A percentile compares a stretch with the other conserved stretches of the same genome.
These are phyloP conservation scores for Naganishia friedmannii DNA, from an alignment of 768 basidiomycete species.

Conservation along the genomic window DNA sequence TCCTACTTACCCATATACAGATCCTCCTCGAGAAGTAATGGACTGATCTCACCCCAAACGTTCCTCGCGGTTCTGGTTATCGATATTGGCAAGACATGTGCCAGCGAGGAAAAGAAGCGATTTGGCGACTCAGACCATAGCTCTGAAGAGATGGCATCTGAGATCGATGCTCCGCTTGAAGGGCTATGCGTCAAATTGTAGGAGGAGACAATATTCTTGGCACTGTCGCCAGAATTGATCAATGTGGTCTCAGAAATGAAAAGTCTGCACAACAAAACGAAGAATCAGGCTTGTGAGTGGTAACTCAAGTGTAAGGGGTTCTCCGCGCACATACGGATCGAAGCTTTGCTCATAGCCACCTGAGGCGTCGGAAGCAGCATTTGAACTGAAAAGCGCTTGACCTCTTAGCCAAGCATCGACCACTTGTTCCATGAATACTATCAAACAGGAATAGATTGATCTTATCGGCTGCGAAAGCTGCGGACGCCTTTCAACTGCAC, in stretches of 20 bases:
- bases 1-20: conserved; percentile 15
- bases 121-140: conserved; percentile 18
- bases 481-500: neutral
- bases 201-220: neutral
- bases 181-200: conserved; percentile 15
- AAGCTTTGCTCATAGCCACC: neutral
- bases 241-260: conserved; percentile 8
- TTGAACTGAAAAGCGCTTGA: neutral
- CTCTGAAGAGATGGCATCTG: neutral
- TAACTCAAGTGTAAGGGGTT: neutral
- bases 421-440: conserved; percentile 17
- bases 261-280: neutral
- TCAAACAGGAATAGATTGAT: neutral
- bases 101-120: conserved; percentile 17
- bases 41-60: conserved; percentile 14
- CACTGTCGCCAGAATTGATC: neutral
- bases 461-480: neutral
- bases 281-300: neutral
- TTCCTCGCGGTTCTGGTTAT: conserved; percentile 15
- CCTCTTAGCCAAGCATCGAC: conserved; percentile 5
- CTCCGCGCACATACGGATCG: conserved; percentile 1
- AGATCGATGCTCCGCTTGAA: conserved; percentile 9
- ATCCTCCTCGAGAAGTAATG: conserved; percentile 6
- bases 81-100: conserved; percentile 6
- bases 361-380: no score